These are phyloP conservation scores for Mycena alexandri DNA, from an alignment of 768 basidiomycete species.

Conservation along the genomic window DNA sequence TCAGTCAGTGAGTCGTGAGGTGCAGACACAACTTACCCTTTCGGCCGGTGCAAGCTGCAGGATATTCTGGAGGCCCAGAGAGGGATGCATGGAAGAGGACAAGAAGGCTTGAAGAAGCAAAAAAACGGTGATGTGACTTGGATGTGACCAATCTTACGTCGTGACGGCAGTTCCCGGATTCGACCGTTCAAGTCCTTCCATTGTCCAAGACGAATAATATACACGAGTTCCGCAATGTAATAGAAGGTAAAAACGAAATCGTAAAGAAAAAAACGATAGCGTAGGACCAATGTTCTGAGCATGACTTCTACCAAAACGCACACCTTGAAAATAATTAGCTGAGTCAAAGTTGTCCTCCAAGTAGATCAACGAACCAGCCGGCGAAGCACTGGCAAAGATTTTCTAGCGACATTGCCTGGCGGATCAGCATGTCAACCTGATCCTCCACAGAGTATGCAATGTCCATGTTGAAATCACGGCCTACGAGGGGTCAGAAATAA, in stretches of 20 bases:
- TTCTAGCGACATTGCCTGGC: constrained; percentile 93
- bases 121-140: too few relatives aligned
- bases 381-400: constrained; percentile 98
- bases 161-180: too few relatives aligned
- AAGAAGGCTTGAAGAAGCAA: too few relatives aligned
- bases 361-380: constrained; percentile 71
- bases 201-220: too few relatives aligned
- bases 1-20: not conserved
- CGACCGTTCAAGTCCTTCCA: too few relatives aligned
- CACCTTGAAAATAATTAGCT: constrained; percentile 22
- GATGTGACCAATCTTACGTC: too few relatives aligned
- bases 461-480: constrained; percentile 94
- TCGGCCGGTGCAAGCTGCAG: not conserved
- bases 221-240: too few relatives aligned
- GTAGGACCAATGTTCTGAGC: not conserved
- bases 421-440: constrained; percentile 94
- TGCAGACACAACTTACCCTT: not conserved
- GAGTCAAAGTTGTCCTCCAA: not conserved
- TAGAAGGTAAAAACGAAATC: not conserved
- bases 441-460: constrained; percentile 76
- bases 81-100: constrained; percentile 1
- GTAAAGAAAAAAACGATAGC: not conserved
- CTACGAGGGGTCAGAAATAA: constrained; percentile 51
- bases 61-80: not conserved
- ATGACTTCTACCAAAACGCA: constrained; percentile 29